Percentiles rank a stretch among this genome's conserved stretches.
Conservation (phyloP, 352 stramenopile species). For the Globisporangium nagaii region DNA sequence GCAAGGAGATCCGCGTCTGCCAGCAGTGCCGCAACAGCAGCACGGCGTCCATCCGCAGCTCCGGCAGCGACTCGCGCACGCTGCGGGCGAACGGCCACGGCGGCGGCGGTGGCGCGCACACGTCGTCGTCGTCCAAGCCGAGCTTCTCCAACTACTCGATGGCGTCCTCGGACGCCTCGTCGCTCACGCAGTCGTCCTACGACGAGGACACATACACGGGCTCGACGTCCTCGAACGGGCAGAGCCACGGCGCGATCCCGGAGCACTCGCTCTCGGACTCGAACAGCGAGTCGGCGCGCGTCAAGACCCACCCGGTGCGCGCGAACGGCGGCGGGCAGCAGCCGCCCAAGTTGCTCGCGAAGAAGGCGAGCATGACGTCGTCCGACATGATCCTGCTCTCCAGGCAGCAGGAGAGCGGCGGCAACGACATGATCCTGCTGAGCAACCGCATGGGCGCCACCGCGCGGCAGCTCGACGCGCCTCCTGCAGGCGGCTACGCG, state of each 20-base stretch:
- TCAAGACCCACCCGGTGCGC: constrained; percentile 46
- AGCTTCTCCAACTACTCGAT: constrained; percentile 45
- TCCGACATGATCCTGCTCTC: constrained; percentile 25
- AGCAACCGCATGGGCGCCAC: constrained; percentile 10
- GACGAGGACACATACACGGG: constrained; percentile 34
- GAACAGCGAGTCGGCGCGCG: constrained; percentile 36
- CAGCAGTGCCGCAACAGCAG: constrained; percentile 51
- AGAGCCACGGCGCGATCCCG: constrained; percentile 22
- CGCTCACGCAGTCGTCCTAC: no score
- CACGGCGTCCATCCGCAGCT: constrained; percentile 60
- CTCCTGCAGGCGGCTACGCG: constrained; percentile 18
- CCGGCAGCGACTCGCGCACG: constrained; percentile 22
- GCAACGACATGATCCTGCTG: constrained; percentile 59
- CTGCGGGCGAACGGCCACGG: constrained; percentile 18
- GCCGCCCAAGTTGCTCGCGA: constrained; percentile 12
- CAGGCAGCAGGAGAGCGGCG: constrained; percentile 7
- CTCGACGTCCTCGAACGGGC: constrained; percentile 26
- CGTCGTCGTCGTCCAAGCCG: constrained; percentile 24
- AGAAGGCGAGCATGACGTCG: constrained; percentile 15
- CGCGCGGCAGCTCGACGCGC: constrained; percentile 6
- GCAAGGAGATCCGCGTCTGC: constrained; percentile 77
- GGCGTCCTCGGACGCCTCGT: constrained; percentile 43
- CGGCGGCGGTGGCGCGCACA: no score
- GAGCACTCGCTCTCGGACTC: constrained; percentile 50
- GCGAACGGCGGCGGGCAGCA: constrained; percentile 9